Evolutionary conservation across 257 asterid genomes (phyloP).

Genomic region (Jasminum sambac): DNA sequence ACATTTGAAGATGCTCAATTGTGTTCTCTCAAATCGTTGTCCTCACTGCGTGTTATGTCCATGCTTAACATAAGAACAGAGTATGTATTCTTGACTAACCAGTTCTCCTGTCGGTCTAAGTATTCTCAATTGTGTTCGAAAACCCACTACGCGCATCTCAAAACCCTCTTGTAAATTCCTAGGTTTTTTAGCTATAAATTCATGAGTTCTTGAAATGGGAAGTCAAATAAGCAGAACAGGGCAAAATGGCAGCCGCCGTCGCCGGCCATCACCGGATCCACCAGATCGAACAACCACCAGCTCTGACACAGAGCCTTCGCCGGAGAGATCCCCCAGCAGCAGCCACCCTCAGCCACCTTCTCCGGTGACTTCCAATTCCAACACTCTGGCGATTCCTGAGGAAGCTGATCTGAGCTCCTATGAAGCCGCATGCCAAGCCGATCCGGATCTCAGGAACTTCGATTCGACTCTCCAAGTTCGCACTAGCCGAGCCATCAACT

Average conservation of each 20-base stretch:
- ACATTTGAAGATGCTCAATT: too few species aligned
- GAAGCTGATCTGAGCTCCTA: conserved; percentile 61
- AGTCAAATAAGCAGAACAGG: conserved; percentile 41
- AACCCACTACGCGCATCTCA: background rate
- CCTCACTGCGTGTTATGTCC: too few species aligned
- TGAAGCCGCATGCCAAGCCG: conserved; percentile 82
- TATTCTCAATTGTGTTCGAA: background rate
- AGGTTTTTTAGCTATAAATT: background rate
- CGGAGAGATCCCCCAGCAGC: conserved; percentile 29
- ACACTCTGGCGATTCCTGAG: conserved; percentile 15
- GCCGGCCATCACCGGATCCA: conserved; percentile 15
- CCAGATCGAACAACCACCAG: conserved; percentile 21
- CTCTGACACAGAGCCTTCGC: conserved; percentile 19
- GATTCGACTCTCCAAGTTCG: conserved; percentile 66
- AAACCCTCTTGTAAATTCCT: background rate
- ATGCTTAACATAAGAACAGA: too few species aligned
- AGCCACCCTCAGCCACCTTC: conserved; percentile 20
- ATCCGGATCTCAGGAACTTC: conserved; percentile 64
- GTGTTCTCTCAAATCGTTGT: too few species aligned
- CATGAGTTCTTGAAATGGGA: conserved; percentile 52
- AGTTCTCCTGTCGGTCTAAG: background rate
- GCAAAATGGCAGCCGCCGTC: conserved; percentile 29
- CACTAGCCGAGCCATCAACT: conserved; percentile 70
- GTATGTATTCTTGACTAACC: too few species aligned
- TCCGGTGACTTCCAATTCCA: conserved; percentile 24